Percentiles rank a stretch among this genome's conserved stretches.
These are phyloP conservation scores for Hemerocallis citrina DNA, from an alignment of 106 monocot species.

Conservation along the genomic window DNA sequence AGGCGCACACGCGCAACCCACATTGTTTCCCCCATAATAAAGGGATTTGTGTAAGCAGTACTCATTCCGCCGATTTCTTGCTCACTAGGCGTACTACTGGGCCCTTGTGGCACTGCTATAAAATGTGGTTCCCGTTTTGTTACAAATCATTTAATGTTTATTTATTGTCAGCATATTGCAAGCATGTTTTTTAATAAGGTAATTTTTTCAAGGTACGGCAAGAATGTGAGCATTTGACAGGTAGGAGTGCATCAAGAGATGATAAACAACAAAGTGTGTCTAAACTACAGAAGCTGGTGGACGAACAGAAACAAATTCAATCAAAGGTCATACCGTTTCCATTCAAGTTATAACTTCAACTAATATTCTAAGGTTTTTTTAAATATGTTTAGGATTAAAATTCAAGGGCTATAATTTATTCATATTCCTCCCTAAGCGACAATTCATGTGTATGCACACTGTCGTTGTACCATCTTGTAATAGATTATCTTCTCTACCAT, in stretches of 20 bases:
- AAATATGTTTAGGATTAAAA: background rate
- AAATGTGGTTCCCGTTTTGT: too few relatives aligned
- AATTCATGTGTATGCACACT: background rate
- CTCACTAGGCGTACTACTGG: too few relatives aligned
- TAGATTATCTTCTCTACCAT: too few relatives aligned
- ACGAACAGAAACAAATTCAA: slow-evolving; percentile 27
- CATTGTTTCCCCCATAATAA: too few relatives aligned
- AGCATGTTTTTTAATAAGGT: background rate
- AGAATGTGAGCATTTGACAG: slow-evolving; percentile 53
- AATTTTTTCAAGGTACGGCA: slow-evolving; percentile 44
- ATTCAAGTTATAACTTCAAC: too few relatives aligned
- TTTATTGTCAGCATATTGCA: background rate
- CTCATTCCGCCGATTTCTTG: too few relatives aligned
- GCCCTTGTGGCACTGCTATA: too few relatives aligned
- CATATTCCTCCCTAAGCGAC: background rate
- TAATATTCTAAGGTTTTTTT: too few relatives aligned
- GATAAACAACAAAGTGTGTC: slow-evolving; percentile 15
- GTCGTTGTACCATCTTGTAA: too few relatives aligned
- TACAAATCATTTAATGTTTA: too few relatives aligned
- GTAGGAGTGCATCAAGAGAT: slow-evolving; percentile 10
- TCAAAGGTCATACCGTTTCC: slow-evolving; percentile 44
- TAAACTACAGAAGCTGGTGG: slow-evolving; percentile 29
- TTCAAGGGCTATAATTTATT: background rate
- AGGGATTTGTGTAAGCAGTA: too few relatives aligned
- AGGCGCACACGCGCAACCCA: too few relatives aligned